phyloP scores from a whole-genome alignment of 1,139 yeast genomes.

The Saccharomyces uvarum region DNA sequence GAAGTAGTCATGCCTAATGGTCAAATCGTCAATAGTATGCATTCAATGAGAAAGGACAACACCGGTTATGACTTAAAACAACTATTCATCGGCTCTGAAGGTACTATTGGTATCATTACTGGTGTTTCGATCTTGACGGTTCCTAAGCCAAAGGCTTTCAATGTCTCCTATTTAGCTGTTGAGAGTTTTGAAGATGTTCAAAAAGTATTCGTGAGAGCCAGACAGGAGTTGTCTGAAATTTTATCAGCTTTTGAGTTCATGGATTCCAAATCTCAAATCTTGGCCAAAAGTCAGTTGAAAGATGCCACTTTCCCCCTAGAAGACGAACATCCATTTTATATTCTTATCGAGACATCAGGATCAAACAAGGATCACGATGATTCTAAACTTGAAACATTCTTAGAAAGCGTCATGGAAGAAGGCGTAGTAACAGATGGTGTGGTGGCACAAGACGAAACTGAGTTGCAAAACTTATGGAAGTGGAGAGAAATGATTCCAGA shows the following conservation, averaged over 20 bases:
- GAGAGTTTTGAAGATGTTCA: constrained; percentile 76
- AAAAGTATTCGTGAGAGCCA: constrained; percentile 72
- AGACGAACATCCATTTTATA: constrained; percentile 74
- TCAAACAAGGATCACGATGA: constrained; percentile 82
- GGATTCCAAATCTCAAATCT: constrained; percentile 70
- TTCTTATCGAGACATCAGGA: constrained; percentile 89
- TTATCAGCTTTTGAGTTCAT: constrained; percentile 91
- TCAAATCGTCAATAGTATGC: constrained; percentile 67
- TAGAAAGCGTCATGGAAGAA: constrained; percentile 77
- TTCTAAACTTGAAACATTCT: constrained; percentile 67
- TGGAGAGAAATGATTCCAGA: constrained; percentile 96
- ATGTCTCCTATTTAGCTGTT: constrained; percentile 84
- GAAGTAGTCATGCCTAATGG: constrained; percentile 93
- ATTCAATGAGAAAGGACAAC: constrained; percentile 82
- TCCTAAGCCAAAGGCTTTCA: constrained; percentile 78
- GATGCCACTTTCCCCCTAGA: constrained; percentile 68
- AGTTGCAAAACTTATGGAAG: constrained; percentile 72
- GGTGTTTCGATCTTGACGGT: constrained; percentile 88
- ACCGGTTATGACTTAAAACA: constrained; percentile 93
- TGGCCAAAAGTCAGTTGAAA: constrained; percentile 51
- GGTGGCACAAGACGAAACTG: constrained; percentile 91
- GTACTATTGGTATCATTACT: constrained; percentile 83
- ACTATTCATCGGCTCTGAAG: constrained; percentile 87
- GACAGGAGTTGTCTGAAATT: constrained; percentile 72
- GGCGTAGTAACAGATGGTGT: constrained; percentile 86